phyloP scores from a whole-genome alignment of 257 asterid species.

The Cordia subcordata region DNA sequence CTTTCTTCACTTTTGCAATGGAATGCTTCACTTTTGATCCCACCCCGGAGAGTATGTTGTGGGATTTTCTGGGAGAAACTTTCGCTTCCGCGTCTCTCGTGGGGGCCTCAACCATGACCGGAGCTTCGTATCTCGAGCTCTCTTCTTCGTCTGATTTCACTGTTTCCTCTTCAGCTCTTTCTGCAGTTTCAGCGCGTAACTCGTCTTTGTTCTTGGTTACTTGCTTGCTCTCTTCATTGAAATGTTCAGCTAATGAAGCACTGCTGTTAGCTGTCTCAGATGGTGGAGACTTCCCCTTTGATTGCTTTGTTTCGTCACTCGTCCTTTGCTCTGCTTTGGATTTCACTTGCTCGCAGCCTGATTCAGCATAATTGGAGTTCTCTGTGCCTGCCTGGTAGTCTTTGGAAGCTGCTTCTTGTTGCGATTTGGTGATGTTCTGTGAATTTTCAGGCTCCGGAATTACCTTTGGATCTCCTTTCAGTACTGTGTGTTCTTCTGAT shows the following conservation, averaged over 20 bases:
- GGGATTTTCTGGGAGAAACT: conserved; percentile 64
- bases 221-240: conserved; percentile 20
- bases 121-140: conserved; percentile 42
- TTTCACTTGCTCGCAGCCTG: conserved; percentile 16
- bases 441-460: conserved; percentile 10
- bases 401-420: conserved; percentile 15
- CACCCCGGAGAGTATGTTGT: conserved; percentile 72
- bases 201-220: conserved; percentile 21
- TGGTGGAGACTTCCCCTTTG: not conserved
- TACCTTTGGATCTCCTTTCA: conserved; percentile 21
- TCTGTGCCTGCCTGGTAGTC: conserved; percentile 17
- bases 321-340: conserved; percentile 1
- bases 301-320: conserved; percentile 1
- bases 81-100: conserved; percentile 48
- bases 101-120: conserved; percentile 46
- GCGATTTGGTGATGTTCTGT: conserved; percentile 14
- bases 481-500: conserved; percentile 20
- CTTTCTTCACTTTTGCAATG: conserved; percentile 85
- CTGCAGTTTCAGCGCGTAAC: conserved; percentile 21
- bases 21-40: conserved; percentile 92
- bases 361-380: conserved; percentile 11
- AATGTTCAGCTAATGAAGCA: no score
- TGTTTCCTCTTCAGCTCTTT: conserved; percentile 25
- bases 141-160: conserved; percentile 39
- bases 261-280: not conserved